Evolutionary conservation across 2,329 filamentous ascomycete genomes (phyloP).

Genomic region (Didymella arachidicola): DNA sequence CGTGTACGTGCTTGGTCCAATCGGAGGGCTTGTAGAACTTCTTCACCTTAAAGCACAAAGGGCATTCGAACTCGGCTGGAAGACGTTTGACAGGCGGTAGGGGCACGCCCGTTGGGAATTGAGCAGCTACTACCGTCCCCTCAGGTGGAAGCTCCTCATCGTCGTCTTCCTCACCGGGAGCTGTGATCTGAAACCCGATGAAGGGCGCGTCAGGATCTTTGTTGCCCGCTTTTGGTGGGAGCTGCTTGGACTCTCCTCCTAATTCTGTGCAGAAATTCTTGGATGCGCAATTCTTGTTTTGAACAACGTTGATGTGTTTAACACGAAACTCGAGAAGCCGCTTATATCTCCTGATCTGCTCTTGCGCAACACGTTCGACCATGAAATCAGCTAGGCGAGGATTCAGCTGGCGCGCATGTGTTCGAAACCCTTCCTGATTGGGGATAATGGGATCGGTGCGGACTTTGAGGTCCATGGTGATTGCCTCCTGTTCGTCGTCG

Average conservation of each 20-base stretch:
- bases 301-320: slow-evolving; percentile 71
- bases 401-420: slow-evolving; percentile 76
- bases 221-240: slow-evolving; percentile 67
- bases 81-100: slow-evolving; percentile 78
- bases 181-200: slow-evolving; percentile 63
- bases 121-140: slow-evolving; percentile 72
- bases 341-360: slow-evolving; percentile 82
- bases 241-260: slow-evolving; percentile 69
- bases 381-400: slow-evolving; percentile 73
- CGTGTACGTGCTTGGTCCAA: slow-evolving; percentile 96
- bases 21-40: slow-evolving; percentile 90
- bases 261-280: slow-evolving; percentile 69
- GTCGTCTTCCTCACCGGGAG: slow-evolving; percentile 66
- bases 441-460: slow-evolving; percentile 74
- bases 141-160: slow-evolving; percentile 73
- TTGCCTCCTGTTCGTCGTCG: slow-evolving; percentile 60
- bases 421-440: slow-evolving; percentile 76
- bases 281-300: slow-evolving; percentile 65
- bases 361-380: slow-evolving; percentile 81
- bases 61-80: slow-evolving; percentile 89
- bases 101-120: slow-evolving; percentile 82
- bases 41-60: slow-evolving; percentile 84
- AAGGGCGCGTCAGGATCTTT: slow-evolving; percentile 66
- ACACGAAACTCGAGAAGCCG: slow-evolving; percentile 73
- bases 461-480: slow-evolving; percentile 68